These are phyloP conservation scores for Grosmannia penicillata DNA, from an alignment of 2,329 filamentous ascomycete species.

Conservation along the genomic window DNA sequence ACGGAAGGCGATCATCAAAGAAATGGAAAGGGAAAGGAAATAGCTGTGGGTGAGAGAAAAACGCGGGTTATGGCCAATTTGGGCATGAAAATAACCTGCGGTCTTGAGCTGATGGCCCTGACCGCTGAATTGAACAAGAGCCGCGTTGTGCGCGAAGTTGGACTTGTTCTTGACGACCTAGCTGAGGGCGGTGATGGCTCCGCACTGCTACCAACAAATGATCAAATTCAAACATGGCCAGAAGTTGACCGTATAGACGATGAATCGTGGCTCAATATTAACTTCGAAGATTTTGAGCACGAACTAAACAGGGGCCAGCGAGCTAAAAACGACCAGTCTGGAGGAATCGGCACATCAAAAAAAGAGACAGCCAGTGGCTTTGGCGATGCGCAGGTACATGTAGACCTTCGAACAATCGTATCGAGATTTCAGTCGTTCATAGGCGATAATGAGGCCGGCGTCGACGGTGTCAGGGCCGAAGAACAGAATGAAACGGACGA, in stretches of 20 bases:
- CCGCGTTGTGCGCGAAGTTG: constrained; percentile 57
- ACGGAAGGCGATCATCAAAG: neutral
- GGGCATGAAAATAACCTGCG: constrained; percentile 81
- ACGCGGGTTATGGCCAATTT: constrained; percentile 38
- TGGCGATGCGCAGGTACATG: constrained; percentile 52
- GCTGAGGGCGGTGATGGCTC: constrained; percentile 50
- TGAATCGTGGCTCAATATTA: constrained; percentile 84
- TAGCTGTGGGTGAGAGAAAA: constrained; percentile 9
- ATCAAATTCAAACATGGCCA: constrained; percentile 60
- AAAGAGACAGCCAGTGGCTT: constrained; percentile 24
- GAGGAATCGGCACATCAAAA: no score
- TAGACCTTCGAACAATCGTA: constrained; percentile 79
- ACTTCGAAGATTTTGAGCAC: constrained; percentile 75
- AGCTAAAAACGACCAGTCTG: neutral
- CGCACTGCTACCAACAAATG: constrained; percentile 48
- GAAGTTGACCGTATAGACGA: constrained; percentile 52
- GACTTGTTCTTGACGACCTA: constrained; percentile 61
- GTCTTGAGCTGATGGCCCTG: constrained; percentile 73
- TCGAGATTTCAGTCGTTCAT: constrained; percentile 86
- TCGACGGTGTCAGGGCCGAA: constrained; percentile 60
- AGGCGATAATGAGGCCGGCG: constrained; percentile 67
- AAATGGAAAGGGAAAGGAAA: constrained; percentile 9
- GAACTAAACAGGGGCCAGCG: constrained; percentile 45
- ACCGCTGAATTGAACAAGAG: constrained; percentile 55
- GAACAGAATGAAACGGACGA: constrained; percentile 57